Percentiles rank a stretch among this genome's conserved stretches.
These are phyloP conservation scores for Escallonia herrerae DNA, from an alignment of 129 eudicot genomes.

Conservation along the genomic window DNA sequence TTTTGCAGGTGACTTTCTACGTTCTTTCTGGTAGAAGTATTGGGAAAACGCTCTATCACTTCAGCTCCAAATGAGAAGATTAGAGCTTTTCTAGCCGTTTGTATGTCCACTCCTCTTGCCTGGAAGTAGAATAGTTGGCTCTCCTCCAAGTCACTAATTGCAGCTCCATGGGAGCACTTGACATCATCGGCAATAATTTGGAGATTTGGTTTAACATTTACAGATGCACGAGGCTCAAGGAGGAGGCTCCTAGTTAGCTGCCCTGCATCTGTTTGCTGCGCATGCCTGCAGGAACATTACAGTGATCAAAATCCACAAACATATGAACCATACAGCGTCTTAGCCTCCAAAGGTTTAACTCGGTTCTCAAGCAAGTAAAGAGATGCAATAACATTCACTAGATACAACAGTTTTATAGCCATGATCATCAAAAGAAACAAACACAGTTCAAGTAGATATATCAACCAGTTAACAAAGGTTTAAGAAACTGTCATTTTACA, in stretches of 20 bases:
- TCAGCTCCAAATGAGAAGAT: slow-evolving; percentile 83
- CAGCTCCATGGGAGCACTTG: slow-evolving; percentile 94
- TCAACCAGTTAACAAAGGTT: too few relatives aligned
- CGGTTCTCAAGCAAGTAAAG: too few relatives aligned
- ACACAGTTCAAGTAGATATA: too few relatives aligned
- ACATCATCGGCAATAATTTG: slow-evolving; percentile 94
- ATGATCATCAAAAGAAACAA: too few relatives aligned
- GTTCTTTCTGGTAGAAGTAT: slow-evolving; percentile 45
- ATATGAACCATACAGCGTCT: too few relatives aligned
- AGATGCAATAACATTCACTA: too few relatives aligned
- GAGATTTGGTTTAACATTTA: slow-evolving; percentile 85
- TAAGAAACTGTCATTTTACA: too few relatives aligned
- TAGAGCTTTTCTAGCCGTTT: slow-evolving; percentile 75
- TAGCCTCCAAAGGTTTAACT: too few relatives aligned
- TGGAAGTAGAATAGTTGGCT: slow-evolving; percentile 81
- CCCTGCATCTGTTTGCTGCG: slow-evolving; percentile 97
- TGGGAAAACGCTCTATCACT: slow-evolving; percentile 68
- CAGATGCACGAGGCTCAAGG: slow-evolving; percentile 79
- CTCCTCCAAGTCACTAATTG: slow-evolving; percentile 83
- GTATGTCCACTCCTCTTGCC: slow-evolving; percentile 73
- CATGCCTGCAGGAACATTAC: slow-evolving; percentile 38
- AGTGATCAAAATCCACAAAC: neutral
- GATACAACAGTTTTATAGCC: too few relatives aligned
- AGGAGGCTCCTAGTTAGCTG: slow-evolving; percentile 84
- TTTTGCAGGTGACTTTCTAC: slow-evolving; percentile 46